Evolutionary conservation across 108 stramenopile species (phyloP), one percentile per base, ranked within the genome.

Genomic region (Conticribra guillardii): DNA sequence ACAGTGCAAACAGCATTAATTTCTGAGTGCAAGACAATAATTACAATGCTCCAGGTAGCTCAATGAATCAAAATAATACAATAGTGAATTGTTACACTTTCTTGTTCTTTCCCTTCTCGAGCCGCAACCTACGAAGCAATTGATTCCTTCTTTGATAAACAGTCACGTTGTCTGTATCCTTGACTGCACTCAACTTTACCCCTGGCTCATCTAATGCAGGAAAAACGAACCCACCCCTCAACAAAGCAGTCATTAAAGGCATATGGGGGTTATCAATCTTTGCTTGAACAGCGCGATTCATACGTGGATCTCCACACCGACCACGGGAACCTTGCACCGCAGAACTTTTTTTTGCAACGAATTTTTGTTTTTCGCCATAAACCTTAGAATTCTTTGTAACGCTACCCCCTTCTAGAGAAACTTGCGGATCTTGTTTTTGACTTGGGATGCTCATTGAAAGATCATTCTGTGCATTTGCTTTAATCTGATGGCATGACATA

Each of bases 101-200:
- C 11, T 41, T 41, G 11, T 5, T 11, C 11, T 41, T 41, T 41
- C 37, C 37, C 37, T 41, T 41, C 37, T 41, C 37, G 37, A 41
- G 37, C 5, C 75, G 67, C n/a, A 76, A 54, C 33, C 75, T 67
- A 26, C 75, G 45, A 7, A 45, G 21, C 0, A 76, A 45, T 33
- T 76, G 75, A 46, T 76, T 76, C 60, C 68, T 76, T 27, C 75
- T 45, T 60, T 76, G 75, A 30, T 58, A 50, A 37, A 64, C 18
- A 50, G 30, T 32, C 24, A 76, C 69, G 23, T 60, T 49, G 48
- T 69, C 69, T 17, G 32, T 32, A 24, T 74, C 73, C 33, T 18
- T 32, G n/a, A 52, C 64, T 22, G 46, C 64, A 28, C 64, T 61
- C 33, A 60, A 19, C 60, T 60, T 69, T 1, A 51, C 64, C 18